Conservation (phyloP, 352 stramenopile species). For the Globisporangium okanoganense region DNA sequence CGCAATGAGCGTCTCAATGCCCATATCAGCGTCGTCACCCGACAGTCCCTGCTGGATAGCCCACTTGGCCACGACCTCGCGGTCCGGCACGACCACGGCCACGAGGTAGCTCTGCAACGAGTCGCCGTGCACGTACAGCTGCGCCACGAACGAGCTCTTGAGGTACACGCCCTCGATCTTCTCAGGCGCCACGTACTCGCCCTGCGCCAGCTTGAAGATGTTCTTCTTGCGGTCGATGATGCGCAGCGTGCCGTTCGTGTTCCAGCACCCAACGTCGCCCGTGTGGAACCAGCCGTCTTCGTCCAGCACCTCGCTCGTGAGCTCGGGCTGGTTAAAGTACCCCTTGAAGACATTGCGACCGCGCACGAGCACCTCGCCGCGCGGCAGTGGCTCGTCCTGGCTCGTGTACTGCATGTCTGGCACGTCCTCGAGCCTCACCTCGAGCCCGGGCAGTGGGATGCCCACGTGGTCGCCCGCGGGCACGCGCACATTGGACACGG, state of each 20-base stretch:
- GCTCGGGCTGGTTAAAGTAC: not conserved
- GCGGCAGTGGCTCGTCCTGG: not conserved
- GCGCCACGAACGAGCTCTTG: not conserved
- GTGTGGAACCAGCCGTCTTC: too few species aligned
- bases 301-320: not conserved
- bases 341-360: not conserved
- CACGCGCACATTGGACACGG: not conserved
- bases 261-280: constrained; percentile 93
- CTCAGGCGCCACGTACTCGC: constrained; percentile 94
- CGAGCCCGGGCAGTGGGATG: not conserved
- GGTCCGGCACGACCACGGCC: not conserved
- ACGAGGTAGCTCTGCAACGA: not conserved
- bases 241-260: constrained; percentile 82
- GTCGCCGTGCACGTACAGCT: not conserved
- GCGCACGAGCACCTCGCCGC: not conserved
- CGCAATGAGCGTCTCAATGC: not conserved
- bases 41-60: constrained; percentile 17
- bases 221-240: constrained; percentile 90
- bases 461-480: not conserved
- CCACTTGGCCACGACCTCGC: not conserved
- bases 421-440: not conserved
- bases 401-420: not conserved
- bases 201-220: constrained; percentile 89
- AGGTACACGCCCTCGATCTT: constrained; percentile 92
- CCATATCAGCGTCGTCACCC: not conserved